Base-by-base conservation (phyloP, 257 asterid species). In the Nicotiana noctiflora region DNA sequence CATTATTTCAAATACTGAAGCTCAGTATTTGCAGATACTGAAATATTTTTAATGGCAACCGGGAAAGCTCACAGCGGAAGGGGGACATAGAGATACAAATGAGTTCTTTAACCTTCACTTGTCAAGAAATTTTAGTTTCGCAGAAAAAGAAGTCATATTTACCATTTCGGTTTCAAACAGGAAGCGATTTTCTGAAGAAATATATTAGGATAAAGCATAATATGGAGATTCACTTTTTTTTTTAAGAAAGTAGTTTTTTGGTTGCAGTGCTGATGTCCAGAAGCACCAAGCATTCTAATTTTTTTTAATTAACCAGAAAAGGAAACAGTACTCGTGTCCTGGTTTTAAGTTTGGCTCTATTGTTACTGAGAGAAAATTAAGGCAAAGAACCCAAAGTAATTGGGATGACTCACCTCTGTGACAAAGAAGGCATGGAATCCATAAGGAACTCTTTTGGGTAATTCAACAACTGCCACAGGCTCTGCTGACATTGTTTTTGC, bases 381-480 rank as follows among this genome's bases (percentile, higher is more conserved):
- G 34, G 51, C 75, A 57, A 53, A 63, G 56, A n/a, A 23, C 31
- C 79, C 17, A 77, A 57, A 29, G 44, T 29, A 46, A 51, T n/a
- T 15, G 21, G 23, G 61, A 75, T 66, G 62, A 82, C 90, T 61
- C 65, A 92, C 99, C 97, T 93, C 97, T 8, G 94, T 89, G 81
- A 95, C 97, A 53, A 95, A 95, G 86, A 95, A 92, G 84, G 99
- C 99, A 83, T 95, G 98, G 88, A 95, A 95, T 21, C 99, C 99
- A 60, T 92, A 93, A 6, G 99, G 99, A 82, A 95, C 99, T 87
- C 99, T 83, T 70, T 79, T 88, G 29, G 98, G 98, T 27, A 95
- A 88, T 66, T 93, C 97, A 66, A 93, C 90, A 6, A 89, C 88
- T 10, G 99, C 97, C 75, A 95, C 95, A 21, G 97, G 98, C 83